phyloP scores from a whole-genome alignment of 768 basidiomycete species.

The Phallus indusiatus region DNA sequence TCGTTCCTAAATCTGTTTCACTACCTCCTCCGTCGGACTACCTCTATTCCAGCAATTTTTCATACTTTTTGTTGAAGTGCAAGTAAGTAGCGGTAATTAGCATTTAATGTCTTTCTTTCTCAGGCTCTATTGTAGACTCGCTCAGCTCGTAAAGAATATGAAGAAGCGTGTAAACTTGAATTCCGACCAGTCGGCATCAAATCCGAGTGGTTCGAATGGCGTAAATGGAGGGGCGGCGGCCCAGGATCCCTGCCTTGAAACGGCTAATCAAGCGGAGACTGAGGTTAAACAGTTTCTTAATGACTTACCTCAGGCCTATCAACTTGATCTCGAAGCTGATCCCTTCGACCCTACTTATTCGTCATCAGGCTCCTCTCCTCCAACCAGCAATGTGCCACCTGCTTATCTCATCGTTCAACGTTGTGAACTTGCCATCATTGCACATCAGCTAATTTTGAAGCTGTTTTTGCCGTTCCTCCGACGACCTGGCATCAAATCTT shows the following conservation, averaged over 20 bases:
- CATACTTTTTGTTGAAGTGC: slow-evolving; percentile 50
- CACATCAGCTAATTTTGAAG: slow-evolving; percentile 52
- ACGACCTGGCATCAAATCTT: slow-evolving; percentile 23
- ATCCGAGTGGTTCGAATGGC: neutral
- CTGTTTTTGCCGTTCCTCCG: slow-evolving; percentile 61
- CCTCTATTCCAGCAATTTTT: slow-evolving; percentile 25
- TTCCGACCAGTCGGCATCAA: neutral
- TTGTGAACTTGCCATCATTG: slow-evolving; percentile 51
- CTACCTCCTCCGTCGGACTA: slow-evolving; percentile 28
- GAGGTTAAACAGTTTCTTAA: slow-evolving; percentile 46
- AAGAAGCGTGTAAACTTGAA: slow-evolving; percentile 30
- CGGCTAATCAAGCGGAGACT: slow-evolving; percentile 46
- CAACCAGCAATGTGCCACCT: slow-evolving; percentile 12
- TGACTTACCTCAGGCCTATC: slow-evolving; percentile 41
- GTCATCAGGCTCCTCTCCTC: slow-evolving; percentile 9
- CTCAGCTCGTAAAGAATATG: slow-evolving; percentile 52
- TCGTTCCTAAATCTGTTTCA: slow-evolving; percentile 35
- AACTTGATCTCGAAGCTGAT: slow-evolving; percentile 31
- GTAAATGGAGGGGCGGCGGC: slow-evolving; percentile 10
- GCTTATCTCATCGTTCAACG: slow-evolving; percentile 39
- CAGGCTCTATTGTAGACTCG: slow-evolving; percentile 32
- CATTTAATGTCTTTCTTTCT: neutral
- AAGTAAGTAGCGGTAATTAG: slow-evolving; percentile 33
- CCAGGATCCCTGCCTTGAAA: slow-evolving; percentile 44
- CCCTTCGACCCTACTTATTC: slow-evolving; percentile 11